Evolutionary conservation across 176 grass and related monocot species (phyloP), one percentile per base, ranked within the genome.

Genomic region (Cenchrus purpureus): DNA sequence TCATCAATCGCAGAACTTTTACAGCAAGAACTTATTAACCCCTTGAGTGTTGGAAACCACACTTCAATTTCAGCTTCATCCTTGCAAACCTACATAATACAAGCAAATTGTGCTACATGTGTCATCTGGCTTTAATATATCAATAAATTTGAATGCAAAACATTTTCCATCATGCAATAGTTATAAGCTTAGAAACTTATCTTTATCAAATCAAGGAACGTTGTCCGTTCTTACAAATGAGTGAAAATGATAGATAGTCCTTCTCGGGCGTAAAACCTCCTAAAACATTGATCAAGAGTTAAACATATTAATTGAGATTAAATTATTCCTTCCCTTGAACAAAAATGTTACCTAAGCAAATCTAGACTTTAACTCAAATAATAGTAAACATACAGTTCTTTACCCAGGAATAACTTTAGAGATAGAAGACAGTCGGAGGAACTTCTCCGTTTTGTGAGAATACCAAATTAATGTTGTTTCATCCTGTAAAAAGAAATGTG

Each of bases 171-270:
- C 17, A 57, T 7, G 77, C 52, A 15, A 70, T 40, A 46, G 25
- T 54, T 75, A 75, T 2, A 75, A 29, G 31, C 8, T 55, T 20
- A 3, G 11, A 54, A 65, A 54, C 37, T 65, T 76, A 86, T 82
- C 65, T 79, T 92, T 94, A 97, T 91, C 97, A 96, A 85, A 94
- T 99, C 97, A 86, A 99, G 97, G 97, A 94, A 43, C 93, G 94
- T 85, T 94, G 91, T 2, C 93, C 91, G 81, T 99, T 94, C 53
- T 96, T 94, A 55, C 94, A 99, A 76, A 95, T 89, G 44, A 99
- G 83, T 20, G 97, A 99, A 92, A 99, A 99, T 85, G 97, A 99
- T 54, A 99, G 71, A n/a, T 96, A 99, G 88, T 99, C 97, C 79
- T 95, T 99, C 84, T 94, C 91, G 97, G 93, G 57, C 80, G 86